Evolutionary conservation across 495 filamentous ascomycete genomes (phyloP), one percentile per base, ranked within the genome.

Genomic region (Penicillium canariense): DNA sequence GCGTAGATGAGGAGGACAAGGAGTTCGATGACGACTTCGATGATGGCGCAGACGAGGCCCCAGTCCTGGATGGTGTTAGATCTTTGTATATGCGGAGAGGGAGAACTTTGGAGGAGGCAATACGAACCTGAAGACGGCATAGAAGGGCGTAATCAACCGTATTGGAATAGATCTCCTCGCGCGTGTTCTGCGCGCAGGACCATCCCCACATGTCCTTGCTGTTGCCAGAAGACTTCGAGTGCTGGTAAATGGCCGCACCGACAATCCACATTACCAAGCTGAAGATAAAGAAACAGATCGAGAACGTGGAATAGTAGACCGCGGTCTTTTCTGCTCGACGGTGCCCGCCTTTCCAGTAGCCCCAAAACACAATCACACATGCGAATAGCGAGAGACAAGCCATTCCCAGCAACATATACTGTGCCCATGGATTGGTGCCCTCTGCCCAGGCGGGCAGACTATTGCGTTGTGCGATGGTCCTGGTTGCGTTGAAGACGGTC

Each of bases 201-300:
- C 94, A 99, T 25, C 91, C 93, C 94, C 94, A 99, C 63, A 99
- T 78, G 67, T 97, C 94, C 62, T 96, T 80, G 52, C 84, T 86
- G 34, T 83, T 73, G 60, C 85, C 86, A 65, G 83, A 86, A 56
- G 81, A 75, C 63, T 88, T 87, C 31, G 82, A 83, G 62, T 84
- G 80, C 66, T 96, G 87, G 56, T 96, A 83, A 55, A 97, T 77
- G 48, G 86, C 92, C 7, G 91, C 93, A 17, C 86, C 91, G 27
- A 91, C 79, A 30, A 87, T 85, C 94, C 94, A 98, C 80, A 98
- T 90, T 62, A 96, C 74, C 56, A 96, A 88, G 63, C 86, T 94
- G 71, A 97, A 91, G 55, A 90, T 85, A 80, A 97, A 99, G 78
- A 91, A 96, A 55, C 83, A 84, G 42, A 97, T 85, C 11, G 93